Base-by-base conservation (phyloP, 306 rosid genomes). In the Castanea sativa region DNA sequence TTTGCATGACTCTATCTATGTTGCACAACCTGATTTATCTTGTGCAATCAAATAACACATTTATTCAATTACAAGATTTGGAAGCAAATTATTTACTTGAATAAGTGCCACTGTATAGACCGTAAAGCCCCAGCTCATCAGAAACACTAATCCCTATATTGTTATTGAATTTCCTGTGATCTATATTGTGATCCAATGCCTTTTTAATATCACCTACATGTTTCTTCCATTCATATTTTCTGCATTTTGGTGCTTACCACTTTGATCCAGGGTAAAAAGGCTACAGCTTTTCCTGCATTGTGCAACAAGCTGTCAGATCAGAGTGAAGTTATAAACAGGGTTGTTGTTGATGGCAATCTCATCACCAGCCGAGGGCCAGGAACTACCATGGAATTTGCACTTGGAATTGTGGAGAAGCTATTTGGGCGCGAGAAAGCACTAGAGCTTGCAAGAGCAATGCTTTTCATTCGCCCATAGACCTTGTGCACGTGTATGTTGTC, bases 351-450 rank as follows among this genome's bases (percentile, higher is more conserved):
- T 73, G 96, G 93, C 53, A 92, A 90, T 81, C 94, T 92, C 83
- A 84, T 93, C 72, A 93, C 98, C 30, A 93, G 98, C 87, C 83
- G 96, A 73, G 97, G 97, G 45, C 98, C 98, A 0, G 98, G 97
- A 69, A 93, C 98, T 29, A 29, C 94, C 58, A 85, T 93, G 15
- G 98, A 92, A 85, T 90, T 90, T 84, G 87, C 92, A 55, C 75
- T 93, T 43, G 91, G 87, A 69, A 90, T 93, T 51, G 95, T 89
- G 88, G 97, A 93, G 88, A 93, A 90, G 88, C 82, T 93, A 67
- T 85, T 86, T 19, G 97, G 98, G 29, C 88, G 91, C 51, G 18
- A 87, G 8, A 76, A 81, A 53, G 93, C 92, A 12, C 65, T 86
- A 25, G 95, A 91, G 74, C 78, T 88, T 45, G 95, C 91, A 18